Conservation (phyloP, 495 filamentous ascomycete genomes). For the Aspergillus ostianus region DNA sequence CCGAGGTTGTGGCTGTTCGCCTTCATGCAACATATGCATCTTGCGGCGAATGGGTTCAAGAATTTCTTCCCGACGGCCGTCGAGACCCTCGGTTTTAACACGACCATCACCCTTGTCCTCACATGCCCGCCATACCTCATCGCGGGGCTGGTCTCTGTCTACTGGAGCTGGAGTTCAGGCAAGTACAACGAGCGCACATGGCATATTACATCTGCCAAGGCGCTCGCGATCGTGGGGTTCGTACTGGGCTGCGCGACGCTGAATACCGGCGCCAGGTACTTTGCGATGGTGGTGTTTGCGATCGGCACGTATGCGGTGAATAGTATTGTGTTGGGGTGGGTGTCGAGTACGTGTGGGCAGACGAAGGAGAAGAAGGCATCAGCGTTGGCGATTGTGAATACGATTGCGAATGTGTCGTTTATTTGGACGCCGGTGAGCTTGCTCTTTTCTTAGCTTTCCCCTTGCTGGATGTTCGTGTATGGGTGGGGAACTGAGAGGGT, state of each 20-base stretch:
- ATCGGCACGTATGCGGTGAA: conserved; percentile 26
- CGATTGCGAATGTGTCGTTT: conserved; percentile 51
- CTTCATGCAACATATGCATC: conserved; percentile 28
- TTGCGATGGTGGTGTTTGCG: conserved; percentile 21
- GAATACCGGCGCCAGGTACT: conserved; percentile 22
- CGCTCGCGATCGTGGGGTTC: conserved; percentile 48
- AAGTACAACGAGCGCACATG: conserved; percentile 49
- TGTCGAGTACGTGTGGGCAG: conserved; percentile 24
- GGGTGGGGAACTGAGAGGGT: not conserved
- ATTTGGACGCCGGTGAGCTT: conserved; percentile 48
- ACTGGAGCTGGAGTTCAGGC: conserved; percentile 42
- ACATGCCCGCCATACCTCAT: conserved; percentile 54
- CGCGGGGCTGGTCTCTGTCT: conserved; percentile 43
- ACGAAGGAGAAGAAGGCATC: conserved; percentile 44
- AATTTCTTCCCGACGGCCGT: conserved; percentile 59
- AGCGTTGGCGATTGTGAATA: conserved; percentile 54
- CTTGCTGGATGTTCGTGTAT: too few species aligned
- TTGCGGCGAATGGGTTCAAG: conserved; percentile 38
- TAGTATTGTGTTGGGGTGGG: conserved; percentile 24
- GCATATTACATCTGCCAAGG: conserved; percentile 39
- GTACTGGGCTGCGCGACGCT: conserved; percentile 28
- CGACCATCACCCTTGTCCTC: conserved; percentile 51
- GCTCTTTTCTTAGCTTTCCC: not conserved
- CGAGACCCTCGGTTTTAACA: conserved; percentile 49
- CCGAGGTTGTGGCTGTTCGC: conserved; percentile 36